phyloP scores from a whole-genome alignment of 306 rosid genomes.

The Prosopis cineraria region DNA sequence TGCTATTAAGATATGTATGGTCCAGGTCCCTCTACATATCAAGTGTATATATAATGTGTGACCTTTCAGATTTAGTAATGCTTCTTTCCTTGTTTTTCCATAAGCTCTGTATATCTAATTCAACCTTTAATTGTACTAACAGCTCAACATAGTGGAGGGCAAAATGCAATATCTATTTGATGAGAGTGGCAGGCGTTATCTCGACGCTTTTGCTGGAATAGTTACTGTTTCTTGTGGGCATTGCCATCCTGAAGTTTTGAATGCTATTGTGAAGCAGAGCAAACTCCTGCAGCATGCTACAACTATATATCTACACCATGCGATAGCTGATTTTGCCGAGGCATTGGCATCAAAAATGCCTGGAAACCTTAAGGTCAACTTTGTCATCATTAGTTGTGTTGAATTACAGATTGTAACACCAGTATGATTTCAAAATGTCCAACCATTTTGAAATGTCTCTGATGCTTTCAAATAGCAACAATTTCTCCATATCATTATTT shows the following conservation, averaged over 20 bases:
- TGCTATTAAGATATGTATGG: background rate
- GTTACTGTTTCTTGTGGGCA: slow-evolving; percentile 98
- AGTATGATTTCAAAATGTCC: background rate
- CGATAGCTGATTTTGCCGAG: slow-evolving; percentile 67
- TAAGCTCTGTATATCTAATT: slow-evolving; percentile 9
- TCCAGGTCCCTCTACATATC: background rate
- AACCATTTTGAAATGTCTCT: slow-evolving; percentile 5
- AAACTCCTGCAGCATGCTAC: slow-evolving; percentile 77
- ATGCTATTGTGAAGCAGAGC: slow-evolving; percentile 75
- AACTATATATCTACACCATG: slow-evolving; percentile 71
- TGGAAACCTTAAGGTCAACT: slow-evolving; percentile 63
- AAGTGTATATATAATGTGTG: background rate
- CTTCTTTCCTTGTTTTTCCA: background rate
- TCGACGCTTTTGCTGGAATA: slow-evolving; percentile 95
- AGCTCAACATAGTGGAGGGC: slow-evolving; percentile 95
- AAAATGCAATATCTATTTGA: slow-evolving; percentile 93
- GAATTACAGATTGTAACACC: background rate
- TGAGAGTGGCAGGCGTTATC: slow-evolving; percentile 87
- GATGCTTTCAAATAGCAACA: background rate
- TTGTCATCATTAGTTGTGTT: background rate
- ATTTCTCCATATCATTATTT: slow-evolving; percentile 3
- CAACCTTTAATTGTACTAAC: slow-evolving; percentile 26
- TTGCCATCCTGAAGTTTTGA: slow-evolving; percentile 80
- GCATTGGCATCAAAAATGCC: slow-evolving; percentile 80
- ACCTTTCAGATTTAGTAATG: background rate